phyloP scores from a whole-genome alignment of 2,329 filamentous ascomycete genomes.

The Immersiporthe knoxdaviesiana region DNA sequence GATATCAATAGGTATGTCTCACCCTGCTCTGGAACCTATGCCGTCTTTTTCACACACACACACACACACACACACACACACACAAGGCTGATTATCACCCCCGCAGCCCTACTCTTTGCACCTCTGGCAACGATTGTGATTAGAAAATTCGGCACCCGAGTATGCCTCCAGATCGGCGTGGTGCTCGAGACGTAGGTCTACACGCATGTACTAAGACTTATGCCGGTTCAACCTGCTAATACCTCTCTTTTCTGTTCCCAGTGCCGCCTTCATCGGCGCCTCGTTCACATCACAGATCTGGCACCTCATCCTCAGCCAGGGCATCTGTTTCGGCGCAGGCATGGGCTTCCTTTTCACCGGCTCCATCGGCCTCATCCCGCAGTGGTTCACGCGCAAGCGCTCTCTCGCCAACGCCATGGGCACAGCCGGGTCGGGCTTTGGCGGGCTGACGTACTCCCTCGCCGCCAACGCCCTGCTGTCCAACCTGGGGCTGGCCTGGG shows the following conservation, averaged over 20 bases:
- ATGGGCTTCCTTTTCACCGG: constrained; percentile 78
- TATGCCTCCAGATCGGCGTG: constrained; percentile 66
- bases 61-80: too few relatives aligned
- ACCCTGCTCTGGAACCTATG: background rate
- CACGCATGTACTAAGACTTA: background rate
- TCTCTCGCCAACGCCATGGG: constrained; percentile 71
- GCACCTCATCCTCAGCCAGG: constrained; percentile 77
- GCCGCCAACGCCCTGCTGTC: constrained; percentile 70
- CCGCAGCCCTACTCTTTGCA: constrained; percentile 66
- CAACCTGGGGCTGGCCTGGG: constrained; percentile 66
- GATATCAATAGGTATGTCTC: constrained; percentile 53
- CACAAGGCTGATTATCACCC: constrained; percentile 35
- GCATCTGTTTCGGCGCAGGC: constrained; percentile 75
- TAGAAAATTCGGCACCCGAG: constrained; percentile 64
- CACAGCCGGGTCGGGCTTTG: constrained; percentile 72
- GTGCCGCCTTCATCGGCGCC: constrained; percentile 66
- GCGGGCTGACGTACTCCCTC: constrained; percentile 72
- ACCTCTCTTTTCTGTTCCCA: constrained; percentile 27
- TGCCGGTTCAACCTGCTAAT: background rate
- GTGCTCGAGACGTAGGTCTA: constrained; percentile 58
- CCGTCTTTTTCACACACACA: background rate
- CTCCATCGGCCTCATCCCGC: constrained; percentile 67
- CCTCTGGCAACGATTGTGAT: constrained; percentile 68
- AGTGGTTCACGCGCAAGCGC: constrained; percentile 73
- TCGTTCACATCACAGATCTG: constrained; percentile 71